Evolutionary conservation across 2,329 filamentous ascomycete species (phyloP), one percentile per base, ranked within the genome.

Genomic region (Trichocomaceae sp.): DNA sequence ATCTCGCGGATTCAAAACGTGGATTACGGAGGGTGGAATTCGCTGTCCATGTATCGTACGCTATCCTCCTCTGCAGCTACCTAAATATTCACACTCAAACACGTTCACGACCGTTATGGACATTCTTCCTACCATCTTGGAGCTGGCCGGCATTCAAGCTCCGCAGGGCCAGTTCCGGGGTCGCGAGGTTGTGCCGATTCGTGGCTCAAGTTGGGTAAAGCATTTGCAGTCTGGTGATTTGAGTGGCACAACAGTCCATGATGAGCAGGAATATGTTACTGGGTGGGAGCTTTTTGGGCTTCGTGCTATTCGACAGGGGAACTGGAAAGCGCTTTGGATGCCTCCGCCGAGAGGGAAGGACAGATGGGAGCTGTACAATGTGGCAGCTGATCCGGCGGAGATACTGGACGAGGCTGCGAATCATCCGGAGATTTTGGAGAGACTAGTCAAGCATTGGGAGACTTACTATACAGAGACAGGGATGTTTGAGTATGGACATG

Each of bases 351-450:
- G 75, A 54, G 75, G 76, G 0, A 67, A 69, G 0, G 76, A 77
- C 56, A 70, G 69, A 33, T 80, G 78, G 77, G 73, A 80, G 63
- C 66, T 80, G 35, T 80, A 77, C 60, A 71, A 80, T 60, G 62
- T 80, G 1, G 59, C 62, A 9, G 64, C 62, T 3, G 78, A 81
- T 60, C 73, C 74, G 0, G 77, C 76, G 5, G 76, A 81, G 60
- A 66, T 69, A 0, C 60, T 69, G 42, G 69, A 77, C 62, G 51
- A 76, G 29, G 59, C 66, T 0, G 62, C 65, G 13, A 29, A 61
- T 13, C 59, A 70, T 7, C 66, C 67, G 0, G 71, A 74, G 45
- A 64, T 22, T 15, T 7, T 46, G 20, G 9, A 26, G 44, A 2
- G 19, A 2, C 15, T 46, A 10, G 20, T 46, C 19, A 19, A 46